Evolutionary conservation across 2,329 filamentous ascomycete genomes (phyloP).

Genomic region (Cladosporium sphaerospermum): DNA sequence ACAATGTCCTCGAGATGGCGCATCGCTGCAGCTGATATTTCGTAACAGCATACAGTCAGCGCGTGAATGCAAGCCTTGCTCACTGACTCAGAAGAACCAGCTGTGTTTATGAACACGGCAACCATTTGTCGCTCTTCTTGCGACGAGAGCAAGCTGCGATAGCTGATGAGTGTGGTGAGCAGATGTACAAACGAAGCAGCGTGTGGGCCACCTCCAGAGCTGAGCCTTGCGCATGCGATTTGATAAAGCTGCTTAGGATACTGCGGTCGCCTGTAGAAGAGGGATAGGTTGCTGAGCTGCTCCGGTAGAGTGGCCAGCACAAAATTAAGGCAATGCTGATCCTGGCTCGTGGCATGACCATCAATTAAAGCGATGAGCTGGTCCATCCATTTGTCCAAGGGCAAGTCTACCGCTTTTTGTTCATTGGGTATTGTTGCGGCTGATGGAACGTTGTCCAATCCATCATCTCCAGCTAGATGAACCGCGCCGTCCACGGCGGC

Average conservation of each 20-base stretch:
- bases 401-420: conserved; percentile 7
- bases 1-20: conserved; percentile 81
- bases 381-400: conserved; percentile 13
- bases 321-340: conserved; percentile 89
- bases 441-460: background rate
- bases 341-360: conserved; percentile 4
- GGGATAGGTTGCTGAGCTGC: conserved; percentile 81
- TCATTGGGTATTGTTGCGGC: conserved; percentile 2
- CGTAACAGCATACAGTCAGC: conserved; percentile 88
- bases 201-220: conserved; percentile 1
- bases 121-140: conserved; percentile 78
- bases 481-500: conserved; percentile 18
- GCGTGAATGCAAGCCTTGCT: conserved; percentile 93
- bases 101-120: conserved; percentile 76
- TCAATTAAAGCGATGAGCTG: conserved; percentile 11
- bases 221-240: conserved; percentile 3
- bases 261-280: conserved; percentile 68
- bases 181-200: conserved; percentile 55
- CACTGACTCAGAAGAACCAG: conserved; percentile 54
- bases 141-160: conserved; percentile 65
- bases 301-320: conserved; percentile 78
- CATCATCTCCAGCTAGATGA: conserved; percentile 12
- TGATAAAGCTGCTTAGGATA: conserved; percentile 62
- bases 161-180: conserved; percentile 82
- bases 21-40: conserved; percentile 79